Evolutionary conservation across 768 basidiomycete genomes (phyloP), one percentile per base, ranked within the genome.

Genomic region (Lactarius sp.): DNA sequence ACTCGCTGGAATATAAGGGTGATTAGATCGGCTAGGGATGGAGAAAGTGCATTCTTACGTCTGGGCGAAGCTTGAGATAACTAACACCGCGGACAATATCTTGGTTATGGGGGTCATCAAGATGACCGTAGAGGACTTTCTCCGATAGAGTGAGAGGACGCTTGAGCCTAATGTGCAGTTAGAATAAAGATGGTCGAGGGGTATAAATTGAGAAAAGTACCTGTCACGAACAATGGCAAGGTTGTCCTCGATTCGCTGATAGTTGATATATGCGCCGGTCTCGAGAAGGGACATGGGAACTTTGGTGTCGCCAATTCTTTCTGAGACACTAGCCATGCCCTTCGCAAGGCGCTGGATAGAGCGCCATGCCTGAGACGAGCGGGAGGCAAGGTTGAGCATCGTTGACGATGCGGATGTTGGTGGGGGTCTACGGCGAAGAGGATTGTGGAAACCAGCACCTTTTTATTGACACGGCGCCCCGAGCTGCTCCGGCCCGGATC

Each of bases 161-260:
- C 71, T 88, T 84, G 70, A 97, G 80, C 74, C 94, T 96, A 62
- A 14, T 13, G 22, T 6, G 18, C 39, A 14, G 46, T 66, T 7
- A 61, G 61, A 8, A 56, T 34, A 20, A 22, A 62, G 16, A 51
- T 46, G 12, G 27, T 12, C n/a, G 0, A 14, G 6, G 14, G 6
- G 12, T 8, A 8, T 31, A 8, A n/a, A 13, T 10, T 14, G 37
- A 34, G 22, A 20, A 18, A 56, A 51, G 1, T 42, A 94, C 94
- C 94, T 85, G 58, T 86, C 80, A 69, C 94, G 88, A 61, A 98
- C 85, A 73, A 96, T 75, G 68, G 82, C 86, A 66, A 98, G 88
- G 81, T 95, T 98, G 76, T 98, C 94, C 80, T 98, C 95, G 74
- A 98, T 98, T 62, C 95, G 88, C 77, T 94, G 92, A 76, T 94